These are phyloP conservation scores for Arctium minus DNA, from an alignment of 129 eudicot species.

Conservation along the genomic window DNA sequence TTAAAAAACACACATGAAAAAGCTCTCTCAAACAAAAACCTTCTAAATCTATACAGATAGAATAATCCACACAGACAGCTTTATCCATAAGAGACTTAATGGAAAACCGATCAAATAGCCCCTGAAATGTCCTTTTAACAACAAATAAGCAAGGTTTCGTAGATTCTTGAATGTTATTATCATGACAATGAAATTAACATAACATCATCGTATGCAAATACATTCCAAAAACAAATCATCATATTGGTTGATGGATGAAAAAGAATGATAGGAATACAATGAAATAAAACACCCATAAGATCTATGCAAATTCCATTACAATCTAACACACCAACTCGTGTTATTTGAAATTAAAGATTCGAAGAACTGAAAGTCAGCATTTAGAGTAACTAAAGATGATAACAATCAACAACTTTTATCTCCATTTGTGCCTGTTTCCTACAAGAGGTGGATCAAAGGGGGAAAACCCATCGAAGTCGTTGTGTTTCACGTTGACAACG, in stretches of 20 bases:
- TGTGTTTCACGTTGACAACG: no score
- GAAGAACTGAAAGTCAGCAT: neutral
- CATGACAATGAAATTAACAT: neutral
- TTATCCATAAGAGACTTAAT: no score
- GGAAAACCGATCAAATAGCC: no score
- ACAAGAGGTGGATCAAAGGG: no score
- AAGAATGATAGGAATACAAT: neutral
- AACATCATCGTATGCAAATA: no score
- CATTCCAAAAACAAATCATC: neutral
- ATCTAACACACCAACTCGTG: neutral
- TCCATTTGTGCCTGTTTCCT: no score
- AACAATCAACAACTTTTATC: no score
- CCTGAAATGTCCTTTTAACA: neutral
- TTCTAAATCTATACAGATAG: no score
- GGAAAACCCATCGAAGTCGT: neutral
- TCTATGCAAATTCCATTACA: neutral
- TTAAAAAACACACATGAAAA: no score
- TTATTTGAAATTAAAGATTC: neutral
- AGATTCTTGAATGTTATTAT: slow-evolving; percentile 1
- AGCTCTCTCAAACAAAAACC: no score
- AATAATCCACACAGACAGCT: no score
- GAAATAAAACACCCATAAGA: neutral
- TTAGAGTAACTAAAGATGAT: no score
- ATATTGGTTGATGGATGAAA: neutral
- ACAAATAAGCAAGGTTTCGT: neutral